Evolutionary conservation across 768 basidiomycete genomes (phyloP), one percentile per base, ranked within the genome.

Genomic region (Astraeus odoratus): DNA sequence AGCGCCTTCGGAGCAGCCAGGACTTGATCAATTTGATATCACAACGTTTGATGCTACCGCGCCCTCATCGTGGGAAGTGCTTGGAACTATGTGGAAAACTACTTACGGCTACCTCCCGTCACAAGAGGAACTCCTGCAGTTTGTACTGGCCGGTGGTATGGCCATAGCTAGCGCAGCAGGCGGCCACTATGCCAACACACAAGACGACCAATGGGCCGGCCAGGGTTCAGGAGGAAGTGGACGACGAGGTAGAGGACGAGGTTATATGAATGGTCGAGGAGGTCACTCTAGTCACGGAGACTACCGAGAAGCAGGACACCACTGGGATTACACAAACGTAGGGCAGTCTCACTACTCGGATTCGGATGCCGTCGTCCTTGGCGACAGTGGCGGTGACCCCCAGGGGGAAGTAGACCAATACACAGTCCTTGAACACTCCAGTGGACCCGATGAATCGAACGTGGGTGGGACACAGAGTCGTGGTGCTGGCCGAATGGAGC

Each of bases 71-170:
- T 93, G 90, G 90, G 80, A 83, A 69, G 74, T 77, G 46, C 76
- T 93, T 48, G 84, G 83, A 60, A 78, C 78, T 59, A 80, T 86
- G 71, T 91, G 85, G 86, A 66, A 73, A 58, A 70, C 72, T 45
- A 81, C 84, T 42, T 66, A 84, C 62, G 83, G 86, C 33, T 73
- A 76, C 55, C 39, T 69, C 52, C 88, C 88, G 23, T 74, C 83
- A 46, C 80, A 82, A 55, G 81, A 87, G 55, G 75, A 89, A 56
- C 74, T 90, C 53, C 80, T 87, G 80, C 74, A 80, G 62, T 85
- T 82, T 58, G 72, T 86, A 50, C 72, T 84, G 71, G 47, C 72
- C 18, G 55, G 61, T 31, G 57, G 43, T 42, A 55, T 61, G 55
- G 52, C 46, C 30, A 46, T 34, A 35, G 31, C 55, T 34, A 53